A percentile compares a stretch with the other conserved stretches of the same genome.
Evolutionary conservation across 1,284 basidiomycete genomes (phyloP).

Genomic region (Chalciporus sp.): DNA sequence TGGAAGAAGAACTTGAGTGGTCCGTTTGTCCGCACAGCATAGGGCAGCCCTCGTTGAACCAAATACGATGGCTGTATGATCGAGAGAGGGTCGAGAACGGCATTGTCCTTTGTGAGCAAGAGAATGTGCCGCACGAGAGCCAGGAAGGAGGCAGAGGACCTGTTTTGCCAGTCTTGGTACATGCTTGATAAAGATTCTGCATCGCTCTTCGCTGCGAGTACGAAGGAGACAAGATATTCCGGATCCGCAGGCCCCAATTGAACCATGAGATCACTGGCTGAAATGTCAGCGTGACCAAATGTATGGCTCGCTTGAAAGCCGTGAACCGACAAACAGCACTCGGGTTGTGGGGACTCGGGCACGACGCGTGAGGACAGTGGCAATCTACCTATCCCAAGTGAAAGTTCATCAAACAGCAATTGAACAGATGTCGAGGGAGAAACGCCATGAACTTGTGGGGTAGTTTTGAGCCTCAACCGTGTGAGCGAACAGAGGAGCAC

Average conservation of each 20-base stretch:
- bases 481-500: constrained; percentile 20
- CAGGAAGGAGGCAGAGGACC: constrained; percentile 33
- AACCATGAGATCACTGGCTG: constrained; percentile 32
- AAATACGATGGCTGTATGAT: constrained; percentile 80
- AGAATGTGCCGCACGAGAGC: constrained; percentile 51
- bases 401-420: constrained; percentile 22
- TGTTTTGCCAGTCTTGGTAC: constrained; percentile 30
- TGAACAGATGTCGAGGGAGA: neutral
- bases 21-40: constrained; percentile 61
- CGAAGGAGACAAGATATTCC: constrained; percentile 44
- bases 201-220: constrained; percentile 36
- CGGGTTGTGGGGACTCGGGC: constrained; percentile 14
- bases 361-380: neutral
- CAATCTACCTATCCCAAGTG: constrained; percentile 13
- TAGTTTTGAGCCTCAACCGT: constrained; percentile 18
- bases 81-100: constrained; percentile 71
- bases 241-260: constrained; percentile 49
- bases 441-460: constrained; percentile 1
- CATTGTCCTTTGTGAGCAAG: constrained; percentile 46
- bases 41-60: constrained; percentile 70
- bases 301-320: constrained; percentile 27
- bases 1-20: constrained; percentile 74
- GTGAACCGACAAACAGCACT: constrained; percentile 22
- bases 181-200: constrained; percentile 25
- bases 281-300: constrained; percentile 28